A percentile compares a stretch with the other conserved stretches of the same genome.
phyloP scores from a whole-genome alignment of 352 stramenopile genomes.

The Globisporangium nodosum region DNA sequence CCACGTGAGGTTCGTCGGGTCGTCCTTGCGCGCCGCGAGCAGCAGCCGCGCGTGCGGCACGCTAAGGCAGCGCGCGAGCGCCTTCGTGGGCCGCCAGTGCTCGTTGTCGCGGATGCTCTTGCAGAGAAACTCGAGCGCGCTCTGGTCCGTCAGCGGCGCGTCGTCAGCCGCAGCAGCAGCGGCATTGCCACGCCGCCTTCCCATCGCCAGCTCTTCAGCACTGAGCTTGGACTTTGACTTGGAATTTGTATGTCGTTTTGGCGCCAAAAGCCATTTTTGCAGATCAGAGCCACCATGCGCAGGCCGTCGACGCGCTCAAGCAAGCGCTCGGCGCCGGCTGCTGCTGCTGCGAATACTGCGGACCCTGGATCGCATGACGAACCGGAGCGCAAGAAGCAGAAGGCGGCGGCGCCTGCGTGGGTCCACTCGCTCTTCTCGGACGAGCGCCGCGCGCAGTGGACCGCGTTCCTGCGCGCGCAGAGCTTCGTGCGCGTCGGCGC shows the following conservation, averaged over 20 bases:
- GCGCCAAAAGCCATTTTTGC: not conserved
- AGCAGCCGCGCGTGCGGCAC: slow-evolving; percentile 29
- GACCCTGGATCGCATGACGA: not conserved
- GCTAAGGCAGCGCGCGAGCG: slow-evolving; percentile 36
- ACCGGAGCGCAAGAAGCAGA: not conserved
- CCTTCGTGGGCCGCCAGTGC: slow-evolving; percentile 36
- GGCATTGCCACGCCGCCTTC: not conserved
- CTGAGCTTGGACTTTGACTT: not conserved
- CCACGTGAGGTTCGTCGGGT: slow-evolving; percentile 46
- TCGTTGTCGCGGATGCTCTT: slow-evolving; percentile 25
- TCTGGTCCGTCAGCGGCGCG: slow-evolving; percentile 19
- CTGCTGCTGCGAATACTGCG: not conserved
- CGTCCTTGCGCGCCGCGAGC: slow-evolving; percentile 35
- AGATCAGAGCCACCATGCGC: not conserved
- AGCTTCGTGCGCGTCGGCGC: slow-evolving; percentile 21
- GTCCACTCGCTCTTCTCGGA: slow-evolving; percentile 5
- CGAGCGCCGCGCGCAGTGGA: slow-evolving; percentile 27
- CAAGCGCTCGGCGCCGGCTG: not conserved
- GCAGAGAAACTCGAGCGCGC: slow-evolving; percentile 29
- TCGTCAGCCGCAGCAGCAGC: not conserved
- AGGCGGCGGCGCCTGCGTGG: not conserved
- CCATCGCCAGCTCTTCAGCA: not conserved
- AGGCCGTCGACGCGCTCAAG: not conserved
- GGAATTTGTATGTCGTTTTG: not conserved
- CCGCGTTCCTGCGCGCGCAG: slow-evolving; percentile 28